Base-by-base conservation (phyloP, 2,329 filamentous ascomycete genomes). In the Diaporthe humulicola region DNA sequence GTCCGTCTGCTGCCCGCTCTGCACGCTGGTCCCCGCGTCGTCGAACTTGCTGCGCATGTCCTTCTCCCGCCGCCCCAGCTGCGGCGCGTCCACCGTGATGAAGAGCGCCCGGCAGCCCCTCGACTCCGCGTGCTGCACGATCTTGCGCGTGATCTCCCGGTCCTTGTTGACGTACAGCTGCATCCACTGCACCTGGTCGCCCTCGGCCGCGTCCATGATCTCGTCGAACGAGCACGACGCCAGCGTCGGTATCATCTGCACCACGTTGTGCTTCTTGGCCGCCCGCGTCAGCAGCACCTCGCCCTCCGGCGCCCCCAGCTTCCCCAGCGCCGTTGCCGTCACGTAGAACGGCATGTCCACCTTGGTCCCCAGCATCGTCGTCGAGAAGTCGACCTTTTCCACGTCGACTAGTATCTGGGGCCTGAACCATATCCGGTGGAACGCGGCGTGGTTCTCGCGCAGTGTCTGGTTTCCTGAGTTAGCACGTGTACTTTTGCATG, bases 141-240 rank as follows among this genome's bases (percentile, higher is more conserved):
- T 98, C 77, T 91, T 91, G 85, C 94, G 92, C 12, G 97, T 99
- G 84, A 99, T 96, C 42, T 89, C 90, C 73, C 97, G 93, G 86
- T 99, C 94, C 84, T 97, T 97, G 90, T 99, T 99, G 79, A 99
- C 95, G 85, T 98, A 98, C 0, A 99, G 91, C 86, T 99, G 97
- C 78, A 99, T 88, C 97, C 97, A 99, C 85, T 98, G 97, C 6
- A 95, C 92, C 84, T 98, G 96, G 77, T 93, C 93, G 58, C 90
- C 94, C 77, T 90, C 87, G 40, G 89, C 90, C 25, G 96, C 97
- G 83, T 98, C 97, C 77, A 97, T 88, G 75, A 99, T 98, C 85
- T 99, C 96, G 86, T 99, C 97, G 80, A 99, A 98, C 1, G 95
- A 97, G 87, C 97, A 98, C 2, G 95, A 98, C 2, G 97, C 97